phyloP scores from a whole-genome alignment of 129 eudicot species.

The Mikania micrantha region DNA sequence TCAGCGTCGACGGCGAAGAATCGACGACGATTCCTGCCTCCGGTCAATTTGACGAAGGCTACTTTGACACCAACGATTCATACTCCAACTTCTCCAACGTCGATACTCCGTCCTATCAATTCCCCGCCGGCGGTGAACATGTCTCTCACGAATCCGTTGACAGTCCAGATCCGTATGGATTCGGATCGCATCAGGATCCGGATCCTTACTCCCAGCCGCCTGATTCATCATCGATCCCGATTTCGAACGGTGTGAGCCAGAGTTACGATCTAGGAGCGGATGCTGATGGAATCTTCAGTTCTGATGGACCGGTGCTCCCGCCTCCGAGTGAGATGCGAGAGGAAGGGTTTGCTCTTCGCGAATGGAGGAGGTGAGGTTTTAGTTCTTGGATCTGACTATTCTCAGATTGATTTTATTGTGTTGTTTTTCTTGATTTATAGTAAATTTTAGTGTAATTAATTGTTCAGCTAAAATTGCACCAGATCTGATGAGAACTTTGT shows the following conservation, averaged over 20 bases:
- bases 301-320: constrained; percentile 92
- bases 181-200: constrained; percentile 22
- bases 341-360: constrained; percentile 91
- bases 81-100: constrained; percentile 41
- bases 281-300: constrained; percentile 59
- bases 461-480: background rate
- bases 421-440: background rate
- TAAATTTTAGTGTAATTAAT: background rate
- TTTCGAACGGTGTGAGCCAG: constrained; percentile 65
- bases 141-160: constrained; percentile 34
- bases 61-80: constrained; percentile 36
- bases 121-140: constrained; percentile 31
- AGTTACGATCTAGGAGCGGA: constrained; percentile 45
- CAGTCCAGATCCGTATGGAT: constrained; percentile 71
- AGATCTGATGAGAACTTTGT: constrained; percentile 12
- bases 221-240: constrained; percentile 44
- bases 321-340: constrained; percentile 79
- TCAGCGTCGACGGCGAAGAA: constrained; percentile 65
- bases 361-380: constrained; percentile 75
- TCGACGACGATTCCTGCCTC: constrained; percentile 30
- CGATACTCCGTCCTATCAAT: constrained; percentile 33
- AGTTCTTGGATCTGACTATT: constrained; percentile 10
- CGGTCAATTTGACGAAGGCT: constrained; percentile 47
- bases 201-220: constrained; percentile 31
- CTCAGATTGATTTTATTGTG: background rate